A percentile compares a stretch with the other conserved stretches of the same genome.
phyloP scores from a whole-genome alignment of 2,329 filamentous ascomycete species.

The Verticillium tricorpus region DNA sequence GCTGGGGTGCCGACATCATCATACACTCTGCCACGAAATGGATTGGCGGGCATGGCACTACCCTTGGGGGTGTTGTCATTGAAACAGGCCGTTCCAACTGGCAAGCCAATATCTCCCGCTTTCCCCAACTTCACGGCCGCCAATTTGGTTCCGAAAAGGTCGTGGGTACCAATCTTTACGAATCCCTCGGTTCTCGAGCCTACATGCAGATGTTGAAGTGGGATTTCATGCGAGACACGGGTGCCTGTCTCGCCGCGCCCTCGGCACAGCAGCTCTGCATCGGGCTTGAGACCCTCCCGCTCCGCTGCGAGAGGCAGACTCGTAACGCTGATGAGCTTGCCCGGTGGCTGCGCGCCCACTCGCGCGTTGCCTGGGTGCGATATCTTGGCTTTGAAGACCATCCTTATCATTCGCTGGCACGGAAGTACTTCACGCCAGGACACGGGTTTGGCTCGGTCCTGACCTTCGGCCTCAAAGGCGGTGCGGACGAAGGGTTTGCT shows the following conservation, averaged over 20 bases:
- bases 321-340: constrained; percentile 78
- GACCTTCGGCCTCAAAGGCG: constrained; percentile 90
- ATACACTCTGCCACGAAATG: constrained; percentile 95
- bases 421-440: constrained; percentile 68
- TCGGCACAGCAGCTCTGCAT: constrained; percentile 88
- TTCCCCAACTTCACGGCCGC: constrained; percentile 90
- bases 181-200: constrained; percentile 78
- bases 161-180: constrained; percentile 82
- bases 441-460: constrained; percentile 86
- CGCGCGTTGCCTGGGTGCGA: constrained; percentile 86
- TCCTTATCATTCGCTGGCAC: constrained; percentile 71
- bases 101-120: constrained; percentile 76
- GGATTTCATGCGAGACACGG: constrained; percentile 78
- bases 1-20: constrained; percentile 88
- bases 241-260: constrained; percentile 80
- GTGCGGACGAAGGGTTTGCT: constrained; percentile 72
- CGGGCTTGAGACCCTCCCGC: constrained; percentile 82
- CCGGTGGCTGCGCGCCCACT: constrained; percentile 75
- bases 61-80: constrained; percentile 79
- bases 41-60: constrained; percentile 95
- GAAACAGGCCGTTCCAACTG: constrained; percentile 93
- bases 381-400: constrained; percentile 87
- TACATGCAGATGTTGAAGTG: constrained; percentile 68
- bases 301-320: constrained; percentile 83
- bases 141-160: constrained; percentile 91